Evolutionary conservation across 1,284 basidiomycete species (phyloP).

Genomic region (Rhodotorula sp.): DNA sequence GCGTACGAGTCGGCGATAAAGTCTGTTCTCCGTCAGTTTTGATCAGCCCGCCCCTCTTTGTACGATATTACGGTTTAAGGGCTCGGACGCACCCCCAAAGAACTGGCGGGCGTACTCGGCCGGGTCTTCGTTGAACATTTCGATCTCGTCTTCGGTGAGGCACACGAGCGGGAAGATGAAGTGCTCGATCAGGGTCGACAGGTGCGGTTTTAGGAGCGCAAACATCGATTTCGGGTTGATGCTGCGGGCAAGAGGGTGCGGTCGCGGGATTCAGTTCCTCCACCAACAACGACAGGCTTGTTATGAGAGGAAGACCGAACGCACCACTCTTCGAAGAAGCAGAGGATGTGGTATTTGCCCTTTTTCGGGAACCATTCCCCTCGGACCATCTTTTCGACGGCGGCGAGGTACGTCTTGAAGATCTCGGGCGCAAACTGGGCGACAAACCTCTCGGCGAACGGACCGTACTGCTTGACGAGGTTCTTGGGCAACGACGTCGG

Average conservation of each 20-base stretch:
- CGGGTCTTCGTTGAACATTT: conserved; percentile 72
- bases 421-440: conserved; percentile 77
- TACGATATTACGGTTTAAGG: too few species aligned
- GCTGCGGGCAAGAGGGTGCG: conserved; percentile 54
- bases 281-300: too few species aligned
- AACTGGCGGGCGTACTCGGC: conserved; percentile 70
- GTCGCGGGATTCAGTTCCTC: too few species aligned
- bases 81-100: conserved; percentile 59
- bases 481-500: conserved; percentile 74
- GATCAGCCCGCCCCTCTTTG: too few species aligned
- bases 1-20: conserved; percentile 70
- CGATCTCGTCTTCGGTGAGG: conserved; percentile 65
- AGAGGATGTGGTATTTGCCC: conserved; percentile 73
- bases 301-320: conserved; percentile 40
- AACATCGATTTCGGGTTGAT: conserved; percentile 85
- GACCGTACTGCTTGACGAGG: conserved; percentile 62
- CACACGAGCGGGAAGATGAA: conserved; percentile 83
- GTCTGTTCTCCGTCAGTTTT: conserved; percentile 50
- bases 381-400: conserved; percentile 66
- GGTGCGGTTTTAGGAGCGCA: conserved; percentile 76
- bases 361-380: conserved; percentile 72
- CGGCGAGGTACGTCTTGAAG: conserved; percentile 70
- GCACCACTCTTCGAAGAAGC: conserved; percentile 80
- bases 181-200: conserved; percentile 66
- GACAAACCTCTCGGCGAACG: conserved; percentile 74